phyloP scores from a whole-genome alignment of 768 basidiomycete species.

The Mycena amicta region DNA sequence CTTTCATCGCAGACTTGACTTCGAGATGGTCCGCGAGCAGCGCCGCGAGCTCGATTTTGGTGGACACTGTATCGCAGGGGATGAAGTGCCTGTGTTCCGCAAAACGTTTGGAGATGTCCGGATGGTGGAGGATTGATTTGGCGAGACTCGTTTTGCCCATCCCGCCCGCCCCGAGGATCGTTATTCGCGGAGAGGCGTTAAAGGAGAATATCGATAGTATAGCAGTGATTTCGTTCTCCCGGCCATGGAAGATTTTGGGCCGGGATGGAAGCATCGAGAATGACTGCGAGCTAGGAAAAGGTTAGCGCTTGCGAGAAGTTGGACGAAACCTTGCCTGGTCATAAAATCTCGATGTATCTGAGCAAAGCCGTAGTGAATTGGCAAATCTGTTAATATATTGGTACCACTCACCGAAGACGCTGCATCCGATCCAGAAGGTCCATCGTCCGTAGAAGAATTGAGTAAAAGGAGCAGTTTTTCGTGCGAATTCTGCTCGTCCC shows the following conservation, averaged over 20 bases:
- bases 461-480: neutral
- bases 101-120: neutral
- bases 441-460: neutral
- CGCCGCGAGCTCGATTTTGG: neutral
- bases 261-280: neutral
- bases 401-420: neutral
- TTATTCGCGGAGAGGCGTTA: neutral
- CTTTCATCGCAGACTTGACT: neutral
- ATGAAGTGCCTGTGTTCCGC: neutral
- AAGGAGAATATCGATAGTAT: neutral
- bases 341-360: neutral
- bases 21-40: neutral
- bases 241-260: neutral
- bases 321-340: neutral
- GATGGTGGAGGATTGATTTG: neutral
- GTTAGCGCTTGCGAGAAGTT: neutral
- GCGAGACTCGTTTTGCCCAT: constrained; percentile 1
- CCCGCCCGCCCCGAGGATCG: neutral
- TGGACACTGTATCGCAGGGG: neutral
- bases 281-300: neutral
- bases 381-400: neutral
- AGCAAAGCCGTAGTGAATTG: neutral
- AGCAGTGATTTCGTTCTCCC: neutral
- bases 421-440: neutral
- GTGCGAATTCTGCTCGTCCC: neutral